A percentile compares a stretch with the other conserved stretches of the same genome.
Conservation (phyloP, 1,284 basidiomycete species). For the Puccinia polysora region DNA sequence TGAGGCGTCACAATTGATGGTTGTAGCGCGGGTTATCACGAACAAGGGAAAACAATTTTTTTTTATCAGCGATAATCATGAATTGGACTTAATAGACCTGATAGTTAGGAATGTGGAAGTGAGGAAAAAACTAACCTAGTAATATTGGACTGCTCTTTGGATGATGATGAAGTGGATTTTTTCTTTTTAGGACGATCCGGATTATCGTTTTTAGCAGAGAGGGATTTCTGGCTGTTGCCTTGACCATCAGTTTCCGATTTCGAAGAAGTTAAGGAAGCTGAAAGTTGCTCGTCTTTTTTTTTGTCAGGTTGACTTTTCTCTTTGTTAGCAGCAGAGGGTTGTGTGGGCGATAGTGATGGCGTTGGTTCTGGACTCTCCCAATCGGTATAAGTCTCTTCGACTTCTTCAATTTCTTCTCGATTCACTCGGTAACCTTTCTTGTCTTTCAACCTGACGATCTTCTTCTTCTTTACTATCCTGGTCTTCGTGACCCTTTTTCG, state of each 20-base stretch:
- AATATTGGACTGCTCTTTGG: constrained; percentile 20
- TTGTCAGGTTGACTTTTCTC: background rate
- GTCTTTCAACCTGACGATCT: constrained; percentile 35
- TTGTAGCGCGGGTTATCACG: too few relatives aligned
- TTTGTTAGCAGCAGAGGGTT: background rate
- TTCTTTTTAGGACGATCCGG: background rate
- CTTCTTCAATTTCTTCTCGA: constrained; percentile 37
- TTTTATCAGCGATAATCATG: too few relatives aligned
- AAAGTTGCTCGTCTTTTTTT: background rate
- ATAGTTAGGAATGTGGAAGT: too few relatives aligned
- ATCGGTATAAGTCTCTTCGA: constrained; percentile 40
- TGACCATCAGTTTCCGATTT: background rate
- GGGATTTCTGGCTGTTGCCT: background rate
- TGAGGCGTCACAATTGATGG: too few relatives aligned
- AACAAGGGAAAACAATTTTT: too few relatives aligned
- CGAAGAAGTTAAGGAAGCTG: background rate
- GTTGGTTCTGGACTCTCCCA: constrained; percentile 11
- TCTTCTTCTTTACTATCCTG: constrained; percentile 35
- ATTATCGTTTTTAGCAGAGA: background rate
- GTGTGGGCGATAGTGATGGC: background rate
- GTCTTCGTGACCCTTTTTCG: constrained; percentile 38
- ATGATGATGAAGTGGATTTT: background rate
- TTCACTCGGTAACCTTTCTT: constrained; percentile 33
- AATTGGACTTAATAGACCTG: too few relatives aligned
- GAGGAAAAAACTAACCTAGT: background rate